Evolutionary conservation across 1,284 basidiomycete genomes (phyloP), one percentile per base, ranked within the genome.

Genomic region (Agaricales sp.): DNA sequence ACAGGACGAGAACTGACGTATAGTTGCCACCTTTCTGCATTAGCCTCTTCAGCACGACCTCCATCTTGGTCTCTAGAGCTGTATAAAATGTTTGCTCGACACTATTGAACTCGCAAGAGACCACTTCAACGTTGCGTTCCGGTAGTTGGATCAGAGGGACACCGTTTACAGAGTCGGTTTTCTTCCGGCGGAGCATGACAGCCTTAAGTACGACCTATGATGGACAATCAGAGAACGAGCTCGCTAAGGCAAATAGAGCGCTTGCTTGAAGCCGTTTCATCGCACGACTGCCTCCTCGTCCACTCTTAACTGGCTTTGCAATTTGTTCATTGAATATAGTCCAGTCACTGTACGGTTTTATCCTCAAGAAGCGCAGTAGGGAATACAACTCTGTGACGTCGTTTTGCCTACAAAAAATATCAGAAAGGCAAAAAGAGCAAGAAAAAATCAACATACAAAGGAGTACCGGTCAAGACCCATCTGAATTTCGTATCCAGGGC

Each of bases 141-240:
- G 95, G 96, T 1, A 99, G 75, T 24, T 85, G 75, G 39, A 99
- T 73, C n/a, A 99, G 73, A 0, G 80, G 78, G 57, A 92, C 88
- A 13, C 95, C 95, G 56, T 95, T 89, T 52, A 92, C 64, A 0
- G 73, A 67, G 37, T 91, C 82, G 38, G 85, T 81, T 66, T 99
- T 99, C 2, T 79, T 86, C 1, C 95, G 80, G 3, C 95, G 78
- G 16, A 98, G 78, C 92, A 99, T 96, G 57, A 95, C 74, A 2
- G 86, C 78, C 56, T 86, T 82, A 3, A 98, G 70, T 2, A 98
- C 82, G 38, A 89, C 80, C 78, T 90, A 62, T 3, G 59, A 21
- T 50, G 43, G 16, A 14, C 8, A 26, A 11, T 18, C 26, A 16
- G 18, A 50, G 20, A 16, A 47, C 13, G 13, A 8, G n/a, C 13